These are phyloP conservation scores for Colletotrichum navitas DNA, from an alignment of 2,329 filamentous ascomycete species.

Conservation along the genomic window DNA sequence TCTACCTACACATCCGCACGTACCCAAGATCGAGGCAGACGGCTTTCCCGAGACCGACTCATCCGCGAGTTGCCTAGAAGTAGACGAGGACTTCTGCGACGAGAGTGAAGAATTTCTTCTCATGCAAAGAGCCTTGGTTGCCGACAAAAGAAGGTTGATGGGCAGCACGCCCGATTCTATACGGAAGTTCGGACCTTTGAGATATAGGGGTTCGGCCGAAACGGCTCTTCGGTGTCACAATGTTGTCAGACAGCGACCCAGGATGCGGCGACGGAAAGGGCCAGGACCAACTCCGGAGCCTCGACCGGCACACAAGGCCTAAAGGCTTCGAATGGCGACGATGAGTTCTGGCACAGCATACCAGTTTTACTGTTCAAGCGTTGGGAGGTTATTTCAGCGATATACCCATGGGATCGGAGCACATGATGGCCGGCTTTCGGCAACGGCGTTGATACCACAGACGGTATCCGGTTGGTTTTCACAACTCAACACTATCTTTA, in stretches of 20 bases:
- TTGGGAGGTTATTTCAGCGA: slow-evolving; percentile 10
- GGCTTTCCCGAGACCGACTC: background rate
- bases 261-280: slow-evolving; percentile 40
- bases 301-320: slow-evolving; percentile 1
- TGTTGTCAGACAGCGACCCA: slow-evolving; percentile 36
- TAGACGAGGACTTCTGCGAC: slow-evolving; percentile 38
- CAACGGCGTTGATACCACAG: slow-evolving; percentile 29
- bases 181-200: slow-evolving; percentile 19
- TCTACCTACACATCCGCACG: slow-evolving; percentile 3
- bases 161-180: background rate
- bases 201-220: slow-evolving; percentile 38
- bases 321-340: background rate
- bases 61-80: slow-evolving; percentile 1
- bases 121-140: slow-evolving; percentile 5
- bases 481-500: background rate
- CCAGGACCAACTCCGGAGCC: slow-evolving; percentile 13
- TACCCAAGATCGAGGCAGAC: slow-evolving; percentile 23
- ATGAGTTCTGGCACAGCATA: slow-evolving; percentile 1
- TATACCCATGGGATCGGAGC: slow-evolving; percentile 32
- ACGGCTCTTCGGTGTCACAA: slow-evolving; percentile 32
- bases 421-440: background rate
- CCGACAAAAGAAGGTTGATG: slow-evolving; percentile 2
- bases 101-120: slow-evolving; percentile 18
- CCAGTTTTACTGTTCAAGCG: slow-evolving; percentile 6
- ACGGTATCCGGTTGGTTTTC: background rate